These are phyloP conservation scores for Leccinum fuscescens DNA, from an alignment of 1,284 basidiomycete species.

Conservation along the genomic window DNA sequence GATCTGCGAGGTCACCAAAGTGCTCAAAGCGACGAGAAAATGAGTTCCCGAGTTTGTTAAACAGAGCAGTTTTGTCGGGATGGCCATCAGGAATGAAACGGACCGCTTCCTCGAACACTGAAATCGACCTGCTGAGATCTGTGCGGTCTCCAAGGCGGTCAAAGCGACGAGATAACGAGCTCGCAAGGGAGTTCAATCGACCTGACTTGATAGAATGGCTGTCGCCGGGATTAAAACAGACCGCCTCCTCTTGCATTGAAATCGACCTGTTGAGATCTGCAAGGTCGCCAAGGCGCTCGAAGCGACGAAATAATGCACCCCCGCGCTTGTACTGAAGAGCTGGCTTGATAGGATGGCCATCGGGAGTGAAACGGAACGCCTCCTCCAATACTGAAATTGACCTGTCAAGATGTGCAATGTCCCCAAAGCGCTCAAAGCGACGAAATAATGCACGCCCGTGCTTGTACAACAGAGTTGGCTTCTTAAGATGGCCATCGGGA, in stretches of 20 bases:
- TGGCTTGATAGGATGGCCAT: not conserved
- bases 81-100: not conserved
- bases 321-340: not conserved
- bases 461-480: not conserved
- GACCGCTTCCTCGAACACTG: not conserved
- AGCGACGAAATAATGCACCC: too few relatives aligned
- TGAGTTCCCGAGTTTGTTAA: not conserved
- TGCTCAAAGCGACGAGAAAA: not conserved
- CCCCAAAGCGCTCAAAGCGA: not conserved
- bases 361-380: not conserved
- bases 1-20: not conserved
- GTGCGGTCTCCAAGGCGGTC: too few relatives aligned
- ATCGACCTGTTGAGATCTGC: too few relatives aligned
- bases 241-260: too few relatives aligned
- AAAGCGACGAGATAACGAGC: too few relatives aligned
- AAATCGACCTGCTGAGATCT: not conserved
- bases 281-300: too few relatives aligned
- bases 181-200: not conserved
- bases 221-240: not conserved
- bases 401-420: not conserved
- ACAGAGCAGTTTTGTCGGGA: not conserved
- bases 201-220: too few relatives aligned
- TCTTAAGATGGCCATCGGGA: not conserved
- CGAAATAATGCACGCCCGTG: not conserved
- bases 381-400: not conserved